Evolutionary conservation across 225 moss, liverwort and hornwort species (phyloP), one percentile per base, ranked within the genome.

Genomic region (Asterella californica): DNA sequence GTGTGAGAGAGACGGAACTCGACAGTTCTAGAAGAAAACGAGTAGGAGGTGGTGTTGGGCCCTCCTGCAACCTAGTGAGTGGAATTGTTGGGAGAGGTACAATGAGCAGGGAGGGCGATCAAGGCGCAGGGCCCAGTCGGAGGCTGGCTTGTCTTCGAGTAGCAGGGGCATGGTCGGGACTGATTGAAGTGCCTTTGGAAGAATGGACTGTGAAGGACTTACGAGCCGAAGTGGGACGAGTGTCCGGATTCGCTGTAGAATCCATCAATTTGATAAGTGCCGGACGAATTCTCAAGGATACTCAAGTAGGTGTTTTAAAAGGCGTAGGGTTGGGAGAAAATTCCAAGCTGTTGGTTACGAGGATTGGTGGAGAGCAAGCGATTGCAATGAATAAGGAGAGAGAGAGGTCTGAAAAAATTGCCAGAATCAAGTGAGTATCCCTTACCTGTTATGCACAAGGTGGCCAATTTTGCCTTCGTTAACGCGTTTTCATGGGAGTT

Each of bases 141-240:
- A 86, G 64, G 57, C 87, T 76, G 29, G 86, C 92, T 22, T 87
- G 83, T 30, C 77, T 97, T 22, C 89, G 97, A 81, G 94, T 93
- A 60, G 97, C 97, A 8, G 97, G 97, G 22, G 93, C 94, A 61
- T 97, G 97, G 97, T 87, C 97, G 45, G 97, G 97, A 64, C 78
- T 78, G 70, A 79, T 97, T 85, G 94, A 97, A 84, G 94, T 91
- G 19, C 75, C 88, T 32, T 80, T 94, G 57, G 94, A 97, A 36
- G 92, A 90, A 70, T 94, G 94, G 93, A 91, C 83, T 25, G 87
- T 97, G 29, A 90, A 88, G 80, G 88, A 92, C 76, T 83, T 97
- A 50, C 90, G 91, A 82, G 78, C 81, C 53, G 94, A 97, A 81
- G 86, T 93, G 49, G 87, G 93, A 63, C 81, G 85, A 75, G 81